Evolutionary conservation across 768 basidiomycete genomes (phyloP), one percentile per base, ranked within the genome.

Genomic region (Boletellus sp.): DNA sequence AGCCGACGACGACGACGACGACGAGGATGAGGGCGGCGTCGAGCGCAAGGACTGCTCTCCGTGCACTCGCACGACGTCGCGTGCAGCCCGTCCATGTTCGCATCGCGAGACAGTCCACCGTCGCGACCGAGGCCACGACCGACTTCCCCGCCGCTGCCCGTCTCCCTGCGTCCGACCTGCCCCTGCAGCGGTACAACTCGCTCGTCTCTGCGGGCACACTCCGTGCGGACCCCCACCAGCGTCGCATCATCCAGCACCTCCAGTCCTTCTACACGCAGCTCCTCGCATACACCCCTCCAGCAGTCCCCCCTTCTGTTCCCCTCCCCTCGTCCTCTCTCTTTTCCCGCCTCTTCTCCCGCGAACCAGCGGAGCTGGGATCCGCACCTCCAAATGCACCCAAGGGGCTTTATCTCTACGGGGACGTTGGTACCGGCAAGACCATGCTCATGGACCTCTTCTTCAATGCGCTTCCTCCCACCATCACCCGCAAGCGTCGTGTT

Each of bases 391-490:
- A 75, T 42, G 78, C 80, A 1, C 93, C 92, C 4, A 88, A 87
- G 60, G 92, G 95, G 10, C 77, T 98, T 26, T 98, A 99, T 71
- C 84, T 99, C 17, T 93, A 90, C 65, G 96, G 95, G 28, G 90
- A 93, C 58, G 96, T 99, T 52, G 95, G 95, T 2, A 96, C 95
- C 9, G 95, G 96, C 13, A 97, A 98, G 75, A 89, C 88, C 0
- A 97, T 98, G 94, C 84, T 99, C 54, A 99, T 99, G 96, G 96
- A 99, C 68, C 76, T 99, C 20, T 96, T 96, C 70, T 94, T 88
- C 73, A 80, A 84, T 55, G 83, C 93, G 2, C 81, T 96, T 2
- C 87, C 89, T 1, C 60, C 77, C 0, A 72, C 77, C 38, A 72
- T 89, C 47, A 79, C 70, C 39, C 79, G 81, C 51, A 91, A 90